Evolutionary conservation across 805 yeast species (phyloP).

Genomic region (Starmerella powellii): DNA sequence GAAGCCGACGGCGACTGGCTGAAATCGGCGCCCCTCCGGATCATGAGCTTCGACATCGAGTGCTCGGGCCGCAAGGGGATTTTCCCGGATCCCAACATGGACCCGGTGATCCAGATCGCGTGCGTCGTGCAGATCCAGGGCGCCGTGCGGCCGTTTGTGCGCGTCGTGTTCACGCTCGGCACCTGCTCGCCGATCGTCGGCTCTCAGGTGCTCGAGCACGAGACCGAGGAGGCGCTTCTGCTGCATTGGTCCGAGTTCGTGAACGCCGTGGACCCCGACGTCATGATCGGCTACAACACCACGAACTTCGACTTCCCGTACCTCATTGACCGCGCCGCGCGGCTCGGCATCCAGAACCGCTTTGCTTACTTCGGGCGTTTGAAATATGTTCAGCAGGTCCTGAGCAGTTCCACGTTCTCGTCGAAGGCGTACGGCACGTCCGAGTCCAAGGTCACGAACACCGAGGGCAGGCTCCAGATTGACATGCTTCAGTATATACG

Average conservation of each 20-base stretch:
- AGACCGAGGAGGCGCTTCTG: conserved; percentile 71
- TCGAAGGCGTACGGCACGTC: conserved; percentile 95
- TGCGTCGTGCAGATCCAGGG: conserved; percentile 83
- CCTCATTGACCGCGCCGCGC: conserved; percentile 71
- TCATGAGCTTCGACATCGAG: conserved; percentile 91
- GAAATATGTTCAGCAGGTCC: conserved; percentile 54
- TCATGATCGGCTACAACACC: conserved; percentile 90
- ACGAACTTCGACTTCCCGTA: conserved; percentile 94
- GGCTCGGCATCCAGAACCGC: conserved; percentile 42
- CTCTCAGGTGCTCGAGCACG: conserved; percentile 67
- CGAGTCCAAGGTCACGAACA: conserved; percentile 80
- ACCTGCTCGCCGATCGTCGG: conserved; percentile 92
- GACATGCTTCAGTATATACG: conserved; percentile 87
- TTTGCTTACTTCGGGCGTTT: conserved; percentile 88
- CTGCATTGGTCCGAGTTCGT: conserved; percentile 78
- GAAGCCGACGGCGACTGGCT: conserved; percentile 90
- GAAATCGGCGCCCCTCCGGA: conserved; percentile 83
- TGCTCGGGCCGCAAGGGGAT: conserved; percentile 97
- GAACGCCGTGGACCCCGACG: conserved; percentile 81
- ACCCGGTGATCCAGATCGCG: conserved; percentile 94
- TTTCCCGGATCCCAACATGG: conserved; percentile 88
- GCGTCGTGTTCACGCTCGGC: conserved; percentile 88
- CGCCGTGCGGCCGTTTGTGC: conserved; percentile 72
- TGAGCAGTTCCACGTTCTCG: conserved; percentile 69
- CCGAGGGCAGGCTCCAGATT: conserved; percentile 91